Conservation (phyloP, 805 yeast genomes). For the Saturnispora quitensis region DNA sequence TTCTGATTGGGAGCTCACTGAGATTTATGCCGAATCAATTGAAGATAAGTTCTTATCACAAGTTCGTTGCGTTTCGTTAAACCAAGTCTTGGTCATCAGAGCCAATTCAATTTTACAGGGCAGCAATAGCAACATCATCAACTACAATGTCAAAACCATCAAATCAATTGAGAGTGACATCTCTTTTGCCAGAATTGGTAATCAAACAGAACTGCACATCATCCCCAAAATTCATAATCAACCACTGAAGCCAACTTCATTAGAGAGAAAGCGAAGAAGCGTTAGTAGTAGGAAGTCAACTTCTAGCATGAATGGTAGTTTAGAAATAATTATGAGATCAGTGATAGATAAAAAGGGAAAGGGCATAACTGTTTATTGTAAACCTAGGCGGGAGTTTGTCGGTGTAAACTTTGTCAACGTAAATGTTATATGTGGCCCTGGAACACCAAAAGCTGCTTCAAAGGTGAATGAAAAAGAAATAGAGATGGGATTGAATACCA, state of each 20-base stretch:
- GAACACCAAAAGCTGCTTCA: slow-evolving; percentile 20
- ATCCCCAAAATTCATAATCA: slow-evolving; percentile 50
- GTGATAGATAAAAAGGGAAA: neutral
- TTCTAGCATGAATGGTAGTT: neutral
- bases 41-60: slow-evolving; percentile 72
- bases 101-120: slow-evolving; percentile 53
- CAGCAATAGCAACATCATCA: slow-evolving; percentile 32
- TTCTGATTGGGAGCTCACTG: slow-evolving; percentile 88
- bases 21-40: slow-evolving; percentile 65
- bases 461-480: slow-evolving; percentile 9
- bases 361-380: slow-evolving; percentile 3
- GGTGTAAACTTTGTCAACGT: slow-evolving; percentile 39
- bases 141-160: slow-evolving; percentile 43
- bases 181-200: slow-evolving; percentile 33
- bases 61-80: slow-evolving; percentile 59
- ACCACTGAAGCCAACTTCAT: slow-evolving; percentile 12
- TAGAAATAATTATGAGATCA: slow-evolving; percentile 5
- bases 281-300: slow-evolving; percentile 23
- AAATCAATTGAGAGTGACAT: slow-evolving; percentile 19
- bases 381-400: slow-evolving; percentile 25
- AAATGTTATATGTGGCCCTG: slow-evolving; percentile 46
- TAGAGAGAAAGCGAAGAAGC: slow-evolving; percentile 23
- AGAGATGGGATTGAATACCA: slow-evolving; percentile 11
- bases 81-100: slow-evolving; percentile 57
- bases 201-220: slow-evolving; percentile 35